Evolutionary conservation across 805 yeast species (phyloP).

Genomic region (Candida jianshihensis): DNA sequence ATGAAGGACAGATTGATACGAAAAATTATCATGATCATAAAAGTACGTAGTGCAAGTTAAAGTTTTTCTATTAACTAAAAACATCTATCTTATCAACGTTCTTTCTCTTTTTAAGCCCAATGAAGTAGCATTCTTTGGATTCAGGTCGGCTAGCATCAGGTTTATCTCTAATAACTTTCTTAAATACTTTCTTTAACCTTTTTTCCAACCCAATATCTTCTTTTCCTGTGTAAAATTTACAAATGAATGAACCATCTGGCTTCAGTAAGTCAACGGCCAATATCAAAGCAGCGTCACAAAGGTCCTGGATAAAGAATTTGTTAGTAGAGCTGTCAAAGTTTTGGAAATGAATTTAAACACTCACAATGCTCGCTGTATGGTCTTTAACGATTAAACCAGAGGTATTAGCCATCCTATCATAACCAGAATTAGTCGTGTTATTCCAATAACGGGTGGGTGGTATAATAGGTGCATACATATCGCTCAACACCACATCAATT

Average conservation of each 20-base stretch:
- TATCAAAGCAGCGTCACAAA: slow-evolving; percentile 86
- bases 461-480: slow-evolving; percentile 70
- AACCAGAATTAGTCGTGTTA: slow-evolving; percentile 70
- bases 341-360: slow-evolving; percentile 18
- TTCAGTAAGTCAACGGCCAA: slow-evolving; percentile 65
- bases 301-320: slow-evolving; percentile 38
- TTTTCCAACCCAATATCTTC: slow-evolving; percentile 64
- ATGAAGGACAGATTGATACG: too few species aligned
- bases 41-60: background rate
- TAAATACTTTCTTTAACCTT: slow-evolving; percentile 52
- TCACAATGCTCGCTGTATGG: slow-evolving; percentile 71
- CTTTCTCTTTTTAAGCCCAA: slow-evolving; percentile 48
- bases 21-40: too few species aligned
- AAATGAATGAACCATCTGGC: slow-evolving; percentile 66
- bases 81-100: slow-evolving; percentile 37
- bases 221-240: slow-evolving; percentile 80
- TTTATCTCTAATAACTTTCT: slow-evolving; percentile 59
- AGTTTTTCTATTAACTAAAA: slow-evolving; percentile 21
- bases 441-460: slow-evolving; percentile 45
- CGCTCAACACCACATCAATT: slow-evolving; percentile 67
- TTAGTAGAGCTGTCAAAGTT: too few species aligned
- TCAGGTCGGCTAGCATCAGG: slow-evolving; percentile 77
- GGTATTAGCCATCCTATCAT: slow-evolving; percentile 89
- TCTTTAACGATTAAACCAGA: slow-evolving; percentile 77
- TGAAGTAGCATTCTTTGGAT: slow-evolving; percentile 77